Conservation (phyloP, 495 filamentous ascomycete genomes). For the Xeromyces bisporus region DNA sequence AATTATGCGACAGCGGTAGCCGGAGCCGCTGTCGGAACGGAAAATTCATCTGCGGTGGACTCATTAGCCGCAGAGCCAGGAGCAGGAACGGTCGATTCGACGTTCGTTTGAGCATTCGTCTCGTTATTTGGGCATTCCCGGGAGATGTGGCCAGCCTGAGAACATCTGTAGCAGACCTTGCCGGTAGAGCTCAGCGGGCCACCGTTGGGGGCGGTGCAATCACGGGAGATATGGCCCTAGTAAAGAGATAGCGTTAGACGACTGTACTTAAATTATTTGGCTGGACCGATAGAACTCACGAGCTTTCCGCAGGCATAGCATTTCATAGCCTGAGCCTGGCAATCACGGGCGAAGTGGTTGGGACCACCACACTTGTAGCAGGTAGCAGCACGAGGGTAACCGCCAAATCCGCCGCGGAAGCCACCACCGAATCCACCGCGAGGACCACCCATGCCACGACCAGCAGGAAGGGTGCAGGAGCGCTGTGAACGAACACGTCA, state of each 20-base stretch:
- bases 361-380: constrained; percentile 99
- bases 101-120: constrained; percentile 17
- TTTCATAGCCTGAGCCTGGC: constrained; percentile 99
- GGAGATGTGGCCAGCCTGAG: constrained; percentile 88
- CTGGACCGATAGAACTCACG: constrained; percentile 12
- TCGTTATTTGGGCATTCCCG: constrained; percentile 67
- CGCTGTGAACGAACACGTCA: constrained; percentile 34
- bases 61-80: constrained; percentile 28
- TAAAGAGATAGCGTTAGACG: constrained; percentile 1
- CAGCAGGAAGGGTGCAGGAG: constrained; percentile 61
- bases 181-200: constrained; percentile 88
- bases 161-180: constrained; percentile 98
- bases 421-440: constrained; percentile 54
- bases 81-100: constrained; percentile 20
- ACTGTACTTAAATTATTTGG: neutral
- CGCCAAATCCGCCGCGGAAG: constrained; percentile 54
- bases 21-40: constrained; percentile 30
- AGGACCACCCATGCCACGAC: constrained; percentile 45
- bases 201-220: constrained; percentile 95
- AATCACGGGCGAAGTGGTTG: constrained; percentile 97
- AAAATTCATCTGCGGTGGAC: constrained; percentile 19
- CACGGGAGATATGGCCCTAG: constrained; percentile 86
- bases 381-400: constrained; percentile 62
- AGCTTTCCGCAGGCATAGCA: constrained; percentile 99
- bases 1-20: constrained; percentile 40